Evolutionary conservation across 177 flowering plant genomes (phyloP).

Genomic region (Tripterygium wilfordii): DNA sequence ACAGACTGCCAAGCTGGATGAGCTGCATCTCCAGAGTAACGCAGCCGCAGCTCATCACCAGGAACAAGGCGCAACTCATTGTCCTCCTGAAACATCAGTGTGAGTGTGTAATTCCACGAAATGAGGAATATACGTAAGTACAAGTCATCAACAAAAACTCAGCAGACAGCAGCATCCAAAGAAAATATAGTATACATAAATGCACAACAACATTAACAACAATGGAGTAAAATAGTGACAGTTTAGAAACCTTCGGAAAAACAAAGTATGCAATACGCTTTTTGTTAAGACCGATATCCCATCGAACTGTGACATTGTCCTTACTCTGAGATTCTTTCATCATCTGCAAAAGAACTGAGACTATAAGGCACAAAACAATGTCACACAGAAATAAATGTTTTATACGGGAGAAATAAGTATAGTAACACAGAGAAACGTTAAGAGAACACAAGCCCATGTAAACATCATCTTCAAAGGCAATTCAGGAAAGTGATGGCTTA

Average conservation of each 20-base stretch:
- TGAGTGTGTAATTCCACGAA: neutral
- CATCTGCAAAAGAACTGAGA: constrained; percentile 56
- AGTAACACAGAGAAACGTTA: neutral
- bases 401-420: neutral
- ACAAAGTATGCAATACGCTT: constrained; percentile 97
- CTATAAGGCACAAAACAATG: neutral
- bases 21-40: constrained; percentile 94
- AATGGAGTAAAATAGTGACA: neutral
- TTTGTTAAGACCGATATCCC: constrained; percentile 99
- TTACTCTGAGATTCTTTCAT: constrained; percentile 99
- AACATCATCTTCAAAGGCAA: no score
- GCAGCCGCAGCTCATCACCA: constrained; percentile 93
- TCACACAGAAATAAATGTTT: neutral
- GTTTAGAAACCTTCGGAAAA: constrained; percentile 82
- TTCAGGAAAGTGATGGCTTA: constrained; percentile 17
- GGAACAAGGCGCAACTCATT: constrained; percentile 98
- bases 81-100: constrained; percentile 63
- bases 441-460: no score
- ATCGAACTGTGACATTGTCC: constrained; percentile 88
- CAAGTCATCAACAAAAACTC: neutral
- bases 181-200: neutral
- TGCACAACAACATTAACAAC: neutral
- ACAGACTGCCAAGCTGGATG: constrained; percentile 99
- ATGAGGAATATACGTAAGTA: neutral
- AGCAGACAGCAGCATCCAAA: no score